These are phyloP conservation scores for Cladosporium cucumerinum DNA, from an alignment of 2,329 filamentous ascomycete species.

Conservation along the genomic window DNA sequence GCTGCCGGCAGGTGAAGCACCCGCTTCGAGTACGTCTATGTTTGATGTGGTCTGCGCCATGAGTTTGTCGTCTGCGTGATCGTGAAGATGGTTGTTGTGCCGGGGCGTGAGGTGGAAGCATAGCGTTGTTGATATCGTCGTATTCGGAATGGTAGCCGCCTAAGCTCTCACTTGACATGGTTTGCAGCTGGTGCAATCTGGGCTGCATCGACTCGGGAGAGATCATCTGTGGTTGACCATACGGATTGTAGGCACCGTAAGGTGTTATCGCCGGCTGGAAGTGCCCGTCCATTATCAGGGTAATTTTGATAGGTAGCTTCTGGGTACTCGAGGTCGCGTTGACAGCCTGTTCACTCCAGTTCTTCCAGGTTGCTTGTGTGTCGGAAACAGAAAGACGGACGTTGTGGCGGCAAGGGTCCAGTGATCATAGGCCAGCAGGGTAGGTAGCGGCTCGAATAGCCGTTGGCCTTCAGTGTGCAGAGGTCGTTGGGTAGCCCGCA, in stretches of 20 bases:
- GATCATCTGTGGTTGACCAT: slow-evolving; percentile 31
- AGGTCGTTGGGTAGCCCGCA: slow-evolving; percentile 14
- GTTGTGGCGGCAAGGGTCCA: slow-evolving; percentile 11
- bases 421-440: slow-evolving; percentile 1
- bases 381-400: slow-evolving; percentile 5
- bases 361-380: neutral
- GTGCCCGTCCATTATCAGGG: slow-evolving; percentile 28
- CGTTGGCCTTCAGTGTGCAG: slow-evolving; percentile 2
- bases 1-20: slow-evolving; percentile 85
- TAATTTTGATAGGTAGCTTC: neutral
- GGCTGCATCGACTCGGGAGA: slow-evolving; percentile 24
- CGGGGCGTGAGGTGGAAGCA: slow-evolving; percentile 27
- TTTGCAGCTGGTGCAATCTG: slow-evolving; percentile 32
- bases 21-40: slow-evolving; percentile 90
- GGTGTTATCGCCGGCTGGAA: slow-evolving; percentile 31
- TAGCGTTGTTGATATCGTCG: slow-evolving; percentile 29
- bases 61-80: slow-evolving; percentile 28
- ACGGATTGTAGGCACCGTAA: slow-evolving; percentile 30
- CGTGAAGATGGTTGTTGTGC: slow-evolving; percentile 24
- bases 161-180: slow-evolving; percentile 33
- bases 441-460: slow-evolving; percentile 12
- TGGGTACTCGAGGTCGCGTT: neutral
- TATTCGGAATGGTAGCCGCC: slow-evolving; percentile 31
- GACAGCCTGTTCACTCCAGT: neutral
- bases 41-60: slow-evolving; percentile 70